Evolutionary conservation across 257 asterid species (phyloP).

Genomic region (Capsicum baccatum): DNA sequence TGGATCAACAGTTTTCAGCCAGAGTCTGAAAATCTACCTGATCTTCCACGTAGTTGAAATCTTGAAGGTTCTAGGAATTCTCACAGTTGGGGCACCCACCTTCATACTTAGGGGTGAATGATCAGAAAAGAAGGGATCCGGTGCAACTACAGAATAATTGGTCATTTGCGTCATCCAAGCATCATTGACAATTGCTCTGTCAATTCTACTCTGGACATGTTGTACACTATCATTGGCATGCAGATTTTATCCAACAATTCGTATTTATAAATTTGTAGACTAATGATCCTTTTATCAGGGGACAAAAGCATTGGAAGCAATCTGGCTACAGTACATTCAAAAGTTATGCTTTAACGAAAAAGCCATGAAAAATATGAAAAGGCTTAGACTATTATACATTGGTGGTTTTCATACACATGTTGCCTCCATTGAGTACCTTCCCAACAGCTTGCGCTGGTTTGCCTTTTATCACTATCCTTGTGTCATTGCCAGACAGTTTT

Average conservation of each 20-base stretch:
- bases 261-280: background rate
- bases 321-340: background rate
- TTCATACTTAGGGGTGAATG: too few relatives aligned
- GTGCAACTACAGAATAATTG: too few relatives aligned
- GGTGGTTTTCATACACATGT: background rate
- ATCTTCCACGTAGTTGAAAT: background rate
- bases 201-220: too few relatives aligned
- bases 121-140: too few relatives aligned
- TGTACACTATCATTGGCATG: too few relatives aligned
- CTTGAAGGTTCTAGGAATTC: too few relatives aligned
- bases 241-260: too few relatives aligned
- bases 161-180: too few relatives aligned
- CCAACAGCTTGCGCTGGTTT: background rate
- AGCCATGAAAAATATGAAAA: background rate
- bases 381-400: background rate
- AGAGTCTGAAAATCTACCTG: background rate
- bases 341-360: background rate
- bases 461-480: background rate
- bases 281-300: constrained; percentile 2
- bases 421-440: constrained; percentile 9
- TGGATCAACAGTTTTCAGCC: background rate
- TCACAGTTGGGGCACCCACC: too few relatives aligned
- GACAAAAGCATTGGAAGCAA: constrained; percentile 16
- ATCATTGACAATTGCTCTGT: too few relatives aligned
- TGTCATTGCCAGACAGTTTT: background rate